Conservation (phyloP, 352 stramenopile genomes). For the Pythium periplocum region DNA sequence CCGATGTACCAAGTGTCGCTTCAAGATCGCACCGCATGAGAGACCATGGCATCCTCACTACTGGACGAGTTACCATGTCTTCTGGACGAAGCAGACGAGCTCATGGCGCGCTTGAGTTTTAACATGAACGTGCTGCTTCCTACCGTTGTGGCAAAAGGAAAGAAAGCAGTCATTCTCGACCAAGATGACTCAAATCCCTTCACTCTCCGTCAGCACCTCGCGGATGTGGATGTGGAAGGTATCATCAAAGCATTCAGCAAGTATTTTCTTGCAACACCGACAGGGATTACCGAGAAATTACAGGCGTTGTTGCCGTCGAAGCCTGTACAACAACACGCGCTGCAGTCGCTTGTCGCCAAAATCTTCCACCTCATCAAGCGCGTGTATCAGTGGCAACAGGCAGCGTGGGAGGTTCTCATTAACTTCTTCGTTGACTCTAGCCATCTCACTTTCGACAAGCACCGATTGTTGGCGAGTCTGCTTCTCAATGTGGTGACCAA, state of each 20-base stretch:
- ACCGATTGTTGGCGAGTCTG: constrained; percentile 42
- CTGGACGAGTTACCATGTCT: constrained; percentile 62
- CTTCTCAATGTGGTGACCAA: constrained; percentile 45
- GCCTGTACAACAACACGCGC: constrained; percentile 3
- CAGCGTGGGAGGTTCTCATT: constrained; percentile 40
- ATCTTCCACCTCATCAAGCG: constrained; percentile 60
- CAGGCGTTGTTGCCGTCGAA: constrained; percentile 11
- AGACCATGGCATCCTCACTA: constrained; percentile 37
- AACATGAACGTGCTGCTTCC: constrained; percentile 26
- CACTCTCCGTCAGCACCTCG: constrained; percentile 11
- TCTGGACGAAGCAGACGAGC: constrained; percentile 50
- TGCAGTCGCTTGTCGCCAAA: constrained; percentile 25
- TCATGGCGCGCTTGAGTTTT: constrained; percentile 43
- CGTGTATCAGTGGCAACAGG: constrained; percentile 58
- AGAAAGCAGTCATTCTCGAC: not conserved
- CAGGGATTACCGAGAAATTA: constrained; percentile 16
- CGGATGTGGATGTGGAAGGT: constrained; percentile 19
- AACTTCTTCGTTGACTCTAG: constrained; percentile 28
- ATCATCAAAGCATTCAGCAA: constrained; percentile 33
- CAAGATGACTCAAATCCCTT: constrained; percentile 6
- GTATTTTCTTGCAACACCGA: constrained; percentile 28
- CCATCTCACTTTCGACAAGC: constrained; percentile 42
- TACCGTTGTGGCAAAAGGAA: not conserved
- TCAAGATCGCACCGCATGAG: no score
- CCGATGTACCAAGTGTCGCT: no score